Evolutionary conservation across 2,329 filamentous ascomycete genomes (phyloP).

Genomic region (Pseudogymnoascus sp.): DNA sequence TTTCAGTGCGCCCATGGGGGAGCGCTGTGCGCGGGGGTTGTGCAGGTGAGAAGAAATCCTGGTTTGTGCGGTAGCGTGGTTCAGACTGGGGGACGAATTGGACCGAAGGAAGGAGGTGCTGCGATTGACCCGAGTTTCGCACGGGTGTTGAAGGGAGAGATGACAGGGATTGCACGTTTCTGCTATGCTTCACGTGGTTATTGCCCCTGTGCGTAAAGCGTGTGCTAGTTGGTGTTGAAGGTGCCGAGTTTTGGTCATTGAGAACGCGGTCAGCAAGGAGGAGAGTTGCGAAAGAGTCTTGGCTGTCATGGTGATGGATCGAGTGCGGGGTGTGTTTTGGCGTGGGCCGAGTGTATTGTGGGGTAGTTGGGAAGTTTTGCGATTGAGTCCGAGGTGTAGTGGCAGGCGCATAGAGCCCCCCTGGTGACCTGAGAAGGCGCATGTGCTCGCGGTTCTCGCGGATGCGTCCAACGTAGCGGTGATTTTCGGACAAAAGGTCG

Average conservation of each 20-base stretch:
- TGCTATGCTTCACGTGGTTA: slow-evolving; percentile 55
- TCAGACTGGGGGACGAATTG: slow-evolving; percentile 55
- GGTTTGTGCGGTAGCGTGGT: slow-evolving; percentile 37
- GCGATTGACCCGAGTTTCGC: slow-evolving; percentile 32
- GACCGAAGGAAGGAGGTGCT: slow-evolving; percentile 52
- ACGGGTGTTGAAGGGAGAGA: slow-evolving; percentile 72
- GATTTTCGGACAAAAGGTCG: slow-evolving; percentile 65
- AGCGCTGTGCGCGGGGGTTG: slow-evolving; percentile 31
- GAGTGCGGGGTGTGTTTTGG: slow-evolving; percentile 39
- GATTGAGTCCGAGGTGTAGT: slow-evolving; percentile 45
- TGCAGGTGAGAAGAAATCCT: slow-evolving; percentile 17
- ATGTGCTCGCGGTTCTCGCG: slow-evolving; percentile 85
- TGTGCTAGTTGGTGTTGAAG: slow-evolving; percentile 51
- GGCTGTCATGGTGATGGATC: slow-evolving; percentile 40
- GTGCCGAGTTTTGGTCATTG: slow-evolving; percentile 68
- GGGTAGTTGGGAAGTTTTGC: slow-evolving; percentile 36
- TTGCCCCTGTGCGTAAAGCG: slow-evolving; percentile 25
- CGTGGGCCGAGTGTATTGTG: slow-evolving; percentile 39
- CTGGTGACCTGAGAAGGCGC: slow-evolving; percentile 67
- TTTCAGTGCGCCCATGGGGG: slow-evolving; percentile 36
- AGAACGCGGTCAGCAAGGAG: slow-evolving; percentile 67
- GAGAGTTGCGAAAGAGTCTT: slow-evolving; percentile 67
- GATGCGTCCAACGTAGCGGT: slow-evolving; percentile 72
- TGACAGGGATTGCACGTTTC: slow-evolving; percentile 75
- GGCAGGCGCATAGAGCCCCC: slow-evolving; percentile 56